Evolutionary conservation across 805 yeast species (phyloP).

Genomic region (Wickerhamomyces sydowiorum): DNA sequence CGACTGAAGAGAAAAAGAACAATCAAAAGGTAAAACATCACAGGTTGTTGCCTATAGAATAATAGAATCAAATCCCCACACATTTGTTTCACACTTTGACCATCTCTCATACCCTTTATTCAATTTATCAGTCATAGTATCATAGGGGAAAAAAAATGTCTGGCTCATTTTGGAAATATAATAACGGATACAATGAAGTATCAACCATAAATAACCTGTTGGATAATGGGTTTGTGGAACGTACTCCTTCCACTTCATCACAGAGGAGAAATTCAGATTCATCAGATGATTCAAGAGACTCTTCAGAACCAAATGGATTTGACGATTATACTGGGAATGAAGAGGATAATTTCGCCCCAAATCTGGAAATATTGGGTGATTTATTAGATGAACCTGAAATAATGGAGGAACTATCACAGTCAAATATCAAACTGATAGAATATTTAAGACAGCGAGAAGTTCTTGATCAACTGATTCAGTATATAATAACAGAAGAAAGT

Average conservation of each 20-base stretch:
- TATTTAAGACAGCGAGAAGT: slow-evolving; percentile 76
- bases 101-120: too few relatives aligned
- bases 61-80: too few relatives aligned
- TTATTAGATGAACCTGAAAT: slow-evolving; percentile 71
- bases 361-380: slow-evolving; percentile 42
- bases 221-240: slow-evolving; percentile 35
- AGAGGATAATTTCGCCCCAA: slow-evolving; percentile 33
- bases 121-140: not conserved
- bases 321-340: slow-evolving; percentile 22
- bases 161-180: slow-evolving; percentile 55
- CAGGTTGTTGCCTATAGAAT: too few relatives aligned
- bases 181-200: slow-evolving; percentile 48
- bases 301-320: slow-evolving; percentile 24
- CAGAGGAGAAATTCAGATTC: slow-evolving; percentile 16
- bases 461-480: slow-evolving; percentile 60
- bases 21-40: too few relatives aligned
- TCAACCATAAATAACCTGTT: slow-evolving; percentile 48
- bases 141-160: slow-evolving; percentile 29
- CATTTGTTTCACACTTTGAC: too few relatives aligned
- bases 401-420: slow-evolving; percentile 64
- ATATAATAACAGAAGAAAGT: slow-evolving; percentile 43
- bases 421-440: slow-evolving; percentile 72
- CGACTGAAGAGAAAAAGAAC: too few relatives aligned
- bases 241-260: slow-evolving; percentile 29
- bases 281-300: slow-evolving; percentile 17